Evolutionary conservation across 75 land plant genomes (phyloP).

Genomic region (Selaginella tamariscina): DNA sequence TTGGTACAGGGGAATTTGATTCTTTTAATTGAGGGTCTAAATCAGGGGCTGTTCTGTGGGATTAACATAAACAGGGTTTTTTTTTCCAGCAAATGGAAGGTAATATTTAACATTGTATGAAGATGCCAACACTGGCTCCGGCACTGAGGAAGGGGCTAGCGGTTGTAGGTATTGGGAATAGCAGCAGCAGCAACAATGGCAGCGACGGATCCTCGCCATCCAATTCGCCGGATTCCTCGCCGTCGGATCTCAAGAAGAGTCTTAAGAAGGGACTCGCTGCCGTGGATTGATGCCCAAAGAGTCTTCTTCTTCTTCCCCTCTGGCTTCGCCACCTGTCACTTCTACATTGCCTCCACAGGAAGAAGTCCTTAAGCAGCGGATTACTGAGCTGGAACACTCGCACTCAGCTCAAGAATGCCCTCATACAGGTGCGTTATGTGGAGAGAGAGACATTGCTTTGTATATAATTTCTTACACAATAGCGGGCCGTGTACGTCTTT

Average conservation of each 20-base stretch:
- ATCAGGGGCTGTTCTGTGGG: no score
- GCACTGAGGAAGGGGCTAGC: not conserved
- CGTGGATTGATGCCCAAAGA: not conserved
- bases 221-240: not conserved
- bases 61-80: no score
- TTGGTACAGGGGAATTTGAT: no score
- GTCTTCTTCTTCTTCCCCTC: not conserved
- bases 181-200: not conserved
- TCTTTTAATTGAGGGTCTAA: no score
- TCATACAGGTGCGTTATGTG: not conserved
- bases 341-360: not conserved
- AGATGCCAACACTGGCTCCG: not conserved
- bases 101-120: not conserved
- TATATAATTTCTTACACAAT: not conserved
- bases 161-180: not conserved
- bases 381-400: not conserved
- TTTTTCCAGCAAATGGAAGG: no score
- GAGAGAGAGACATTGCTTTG: not conserved
- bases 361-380: not conserved
- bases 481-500: no score
- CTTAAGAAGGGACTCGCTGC: not conserved
- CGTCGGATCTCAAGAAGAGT: not conserved
- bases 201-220: not conserved
- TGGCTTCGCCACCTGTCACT: not conserved
- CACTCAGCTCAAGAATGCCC: not conserved